phyloP scores from a whole-genome alignment of 2,329 filamentous ascomycete genomes.

The Mycosphaerella sp. region DNA sequence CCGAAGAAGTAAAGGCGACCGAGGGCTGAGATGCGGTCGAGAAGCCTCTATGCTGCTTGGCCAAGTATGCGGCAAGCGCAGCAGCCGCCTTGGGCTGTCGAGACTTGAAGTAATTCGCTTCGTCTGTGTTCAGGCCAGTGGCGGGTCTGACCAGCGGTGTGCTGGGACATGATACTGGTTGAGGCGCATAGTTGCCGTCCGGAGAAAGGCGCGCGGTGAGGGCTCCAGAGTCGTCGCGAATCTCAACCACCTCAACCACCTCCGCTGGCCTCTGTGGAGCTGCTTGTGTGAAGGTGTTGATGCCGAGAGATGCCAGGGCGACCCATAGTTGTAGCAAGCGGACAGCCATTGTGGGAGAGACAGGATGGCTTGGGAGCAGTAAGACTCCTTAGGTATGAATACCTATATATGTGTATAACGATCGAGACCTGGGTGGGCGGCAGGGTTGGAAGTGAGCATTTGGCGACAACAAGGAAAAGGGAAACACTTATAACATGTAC shows the following conservation, averaged over 20 bases:
- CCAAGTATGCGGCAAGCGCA: conserved; percentile 37
- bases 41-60: conserved; percentile 33
- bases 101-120: conserved; percentile 36
- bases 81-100: conserved; percentile 37
- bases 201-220: neutral
- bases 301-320: conserved; percentile 5
- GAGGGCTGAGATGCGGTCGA: conserved; percentile 35
- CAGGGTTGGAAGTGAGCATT: neutral
- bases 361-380: neutral
- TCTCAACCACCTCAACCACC: conserved; percentile 5
- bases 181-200: conserved; percentile 28
- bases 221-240: neutral
- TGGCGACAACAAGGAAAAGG: too few species aligned
- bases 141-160: conserved; percentile 35
- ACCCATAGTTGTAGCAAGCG: neutral
- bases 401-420: too few species aligned
- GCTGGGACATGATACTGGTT: conserved; percentile 35
- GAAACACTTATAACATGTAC: too few species aligned
- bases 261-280: conserved; percentile 3
- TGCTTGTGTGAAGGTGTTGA: conserved; percentile 4
- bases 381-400: neutral
- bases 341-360: conserved; percentile 2
- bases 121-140: conserved; percentile 33
- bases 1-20: conserved; percentile 40
- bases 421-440: neutral